Evolutionary conservation across 1,284 basidiomycete genomes (phyloP).

Genomic region (Ceratobasidium theobromae): DNA sequence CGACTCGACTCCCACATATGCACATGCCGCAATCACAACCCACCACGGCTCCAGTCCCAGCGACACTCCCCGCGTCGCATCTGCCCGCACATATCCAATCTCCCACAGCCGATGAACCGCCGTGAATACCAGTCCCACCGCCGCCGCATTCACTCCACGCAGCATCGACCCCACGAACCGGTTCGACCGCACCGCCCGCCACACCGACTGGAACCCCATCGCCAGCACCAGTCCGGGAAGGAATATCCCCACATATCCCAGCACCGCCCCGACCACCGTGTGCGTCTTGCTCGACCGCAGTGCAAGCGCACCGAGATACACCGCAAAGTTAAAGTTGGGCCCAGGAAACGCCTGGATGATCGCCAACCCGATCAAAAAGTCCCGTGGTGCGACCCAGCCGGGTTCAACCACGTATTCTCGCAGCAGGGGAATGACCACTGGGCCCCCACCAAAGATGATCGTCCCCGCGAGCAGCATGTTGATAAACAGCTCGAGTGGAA

Average conservation of each 20-base stretch:
- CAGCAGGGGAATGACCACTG: constrained; percentile 60
- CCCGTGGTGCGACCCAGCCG: constrained; percentile 54
- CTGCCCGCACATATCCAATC: constrained; percentile 34
- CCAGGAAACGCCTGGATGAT: constrained; percentile 57
- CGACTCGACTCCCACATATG: constrained; percentile 43
- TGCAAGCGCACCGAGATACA: constrained; percentile 56
- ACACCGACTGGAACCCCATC: constrained; percentile 54
- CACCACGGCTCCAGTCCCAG: constrained; percentile 49
- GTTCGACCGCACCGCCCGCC: constrained; percentile 49
- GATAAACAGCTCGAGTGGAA: constrained; percentile 47
- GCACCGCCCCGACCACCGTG: constrained; percentile 48
- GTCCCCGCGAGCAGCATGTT: constrained; percentile 52
- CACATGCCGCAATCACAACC: constrained; percentile 46
- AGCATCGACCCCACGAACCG: constrained; percentile 48
- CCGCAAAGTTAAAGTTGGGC: constrained; percentile 62
- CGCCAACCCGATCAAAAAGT: constrained; percentile 61
- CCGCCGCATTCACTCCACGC: constrained; percentile 57
- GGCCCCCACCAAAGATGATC: constrained; percentile 62
- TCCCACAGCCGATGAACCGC: constrained; percentile 57
- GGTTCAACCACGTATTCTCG: constrained; percentile 58
- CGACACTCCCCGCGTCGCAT: constrained; percentile 41
- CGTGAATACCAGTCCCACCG: constrained; percentile 57
- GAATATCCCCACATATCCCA: constrained; percentile 55
- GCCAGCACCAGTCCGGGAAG: constrained; percentile 55
- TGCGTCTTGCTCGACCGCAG: constrained; percentile 40